A percentile compares a stretch with the other conserved stretches of the same genome.
phyloP scores from a whole-genome alignment of 768 basidiomycete genomes.

The Lactifluus pinguis region DNA sequence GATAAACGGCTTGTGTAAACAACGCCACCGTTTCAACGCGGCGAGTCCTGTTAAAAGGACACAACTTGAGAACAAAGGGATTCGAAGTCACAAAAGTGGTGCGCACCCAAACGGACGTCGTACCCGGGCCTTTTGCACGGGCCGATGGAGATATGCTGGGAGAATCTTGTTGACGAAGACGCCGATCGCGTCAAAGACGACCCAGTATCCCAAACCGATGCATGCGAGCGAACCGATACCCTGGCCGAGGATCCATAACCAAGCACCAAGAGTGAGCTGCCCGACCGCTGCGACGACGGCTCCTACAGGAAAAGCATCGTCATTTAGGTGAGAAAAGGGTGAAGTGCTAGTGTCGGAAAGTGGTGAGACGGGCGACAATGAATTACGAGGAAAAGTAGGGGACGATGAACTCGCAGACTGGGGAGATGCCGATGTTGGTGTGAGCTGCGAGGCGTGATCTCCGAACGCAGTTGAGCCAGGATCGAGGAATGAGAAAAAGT shows the following conservation, averaged over 20 bases:
- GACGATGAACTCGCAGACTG: slow-evolving; percentile 6
- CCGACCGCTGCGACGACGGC: slow-evolving; percentile 20
- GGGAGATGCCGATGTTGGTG: slow-evolving; percentile 49
- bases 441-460: slow-evolving; percentile 47
- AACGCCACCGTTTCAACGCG: slow-evolving; percentile 62
- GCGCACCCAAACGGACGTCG: slow-evolving; percentile 52
- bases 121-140: slow-evolving; percentile 25
- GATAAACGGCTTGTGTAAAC: slow-evolving; percentile 88
- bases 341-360: background rate
- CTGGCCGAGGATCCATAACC: slow-evolving; percentile 86
- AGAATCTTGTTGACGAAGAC: slow-evolving; percentile 45
- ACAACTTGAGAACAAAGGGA: background rate
- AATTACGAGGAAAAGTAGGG: slow-evolving; percentile 2
- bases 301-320: slow-evolving; percentile 4
- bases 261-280: slow-evolving; percentile 60
- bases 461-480: slow-evolving; percentile 38
- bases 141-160: slow-evolving; percentile 34
- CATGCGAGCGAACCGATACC: slow-evolving; percentile 76
- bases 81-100: slow-evolving; percentile 12
- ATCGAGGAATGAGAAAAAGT: slow-evolving; percentile 93
- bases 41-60: slow-evolving; percentile 37
- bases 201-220: slow-evolving; percentile 92
- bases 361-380: background rate
- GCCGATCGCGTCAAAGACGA: slow-evolving; percentile 90
- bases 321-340: slow-evolving; percentile 8